Base-by-base conservation (phyloP, 2,329 filamentous ascomycete genomes). In the Clonostachys chloroleuca region DNA sequence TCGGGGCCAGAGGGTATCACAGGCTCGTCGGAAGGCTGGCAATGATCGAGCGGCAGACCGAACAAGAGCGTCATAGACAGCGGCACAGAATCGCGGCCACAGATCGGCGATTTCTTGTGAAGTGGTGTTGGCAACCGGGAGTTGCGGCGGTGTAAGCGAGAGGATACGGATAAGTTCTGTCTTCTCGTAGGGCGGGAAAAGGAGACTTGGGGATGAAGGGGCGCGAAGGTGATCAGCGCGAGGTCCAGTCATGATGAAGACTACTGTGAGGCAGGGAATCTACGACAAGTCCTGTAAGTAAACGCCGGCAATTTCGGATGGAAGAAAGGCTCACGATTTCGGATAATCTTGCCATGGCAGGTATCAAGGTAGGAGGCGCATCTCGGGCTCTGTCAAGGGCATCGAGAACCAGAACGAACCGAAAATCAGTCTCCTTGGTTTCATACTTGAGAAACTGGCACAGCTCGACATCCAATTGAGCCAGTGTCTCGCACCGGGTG, bases 321-420 rank as follows among this genome's bases (percentile, higher is more conserved):
- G 12, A 12, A 33, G 37, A 10, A 34, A 16, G n/a, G 51, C 84
- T 57, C 69, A 94, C 89, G 51, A 86, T 78, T 64, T 96, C 91
- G 13, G 88, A 86, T 17, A 99, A 66, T 51, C 92, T 80, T 18
- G 87, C 89, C 51, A 99, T 69, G 12, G 89, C 91, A 34, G 92
- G 84, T 5, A 96, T 69, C 13, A 97, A 68, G 2, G 89, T 95
- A 4, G 83, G 77, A 6, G 87, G 82, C 6, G 87, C 83, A 59
- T 97, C 92, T 58, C 86, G 78, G 63, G 96, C 88, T 52, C 78
- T 80, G 63, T 97, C 92, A 48, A 97, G 85, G 12, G 83, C 89
- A 70, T 97, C 94, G 52, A 97, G 78, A 12, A 96, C 88, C 49
- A 97, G 67, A 9, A 92, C 83, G 56, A 96, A 91, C 53, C 85